Conservation (phyloP, 768 basidiomycete species). For the Clitopilus hobsonii region DNA sequence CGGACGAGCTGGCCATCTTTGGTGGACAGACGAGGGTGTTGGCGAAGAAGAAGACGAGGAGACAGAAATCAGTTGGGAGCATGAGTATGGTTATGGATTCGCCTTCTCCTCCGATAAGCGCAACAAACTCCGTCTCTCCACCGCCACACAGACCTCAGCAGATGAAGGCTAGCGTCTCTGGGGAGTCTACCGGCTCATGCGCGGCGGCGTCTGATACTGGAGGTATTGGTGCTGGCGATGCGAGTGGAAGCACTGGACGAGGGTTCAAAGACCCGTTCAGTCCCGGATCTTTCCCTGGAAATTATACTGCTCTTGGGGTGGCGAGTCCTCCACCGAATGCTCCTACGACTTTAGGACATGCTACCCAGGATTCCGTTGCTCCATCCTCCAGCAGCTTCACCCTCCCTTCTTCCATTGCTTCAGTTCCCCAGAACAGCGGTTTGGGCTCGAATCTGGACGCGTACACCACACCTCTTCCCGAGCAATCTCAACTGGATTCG, state of each 20-base stretch:
- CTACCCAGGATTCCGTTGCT: too few relatives aligned
- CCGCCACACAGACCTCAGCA: neutral
- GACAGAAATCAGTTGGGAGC: conserved; percentile 13
- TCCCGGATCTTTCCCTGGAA: neutral
- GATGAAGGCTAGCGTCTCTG: neutral
- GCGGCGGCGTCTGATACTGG: neutral
- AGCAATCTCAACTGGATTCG: neutral
- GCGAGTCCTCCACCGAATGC: neutral
- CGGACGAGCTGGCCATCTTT: conserved; percentile 49
- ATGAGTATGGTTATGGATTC: conserved; percentile 3
- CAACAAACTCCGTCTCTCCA: neutral
- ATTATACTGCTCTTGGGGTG: neutral
- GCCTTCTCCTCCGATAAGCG: conserved; percentile 8
- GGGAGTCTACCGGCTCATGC: neutral
- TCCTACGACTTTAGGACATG: too few relatives aligned
- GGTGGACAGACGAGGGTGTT: conserved; percentile 47
- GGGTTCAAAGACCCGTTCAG: neutral
- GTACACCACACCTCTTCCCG: neutral
- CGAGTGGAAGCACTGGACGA: too few relatives aligned
- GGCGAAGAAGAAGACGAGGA: conserved; percentile 18
- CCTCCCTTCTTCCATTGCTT: too few relatives aligned
- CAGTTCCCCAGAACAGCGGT: too few relatives aligned
- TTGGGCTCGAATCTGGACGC: neutral
- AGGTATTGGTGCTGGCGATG: neutral
- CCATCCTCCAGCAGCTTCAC: too few relatives aligned